Evolutionary conservation across 352 stramenopile species (phyloP).

Genomic region (Pythium guiyangense): DNA sequence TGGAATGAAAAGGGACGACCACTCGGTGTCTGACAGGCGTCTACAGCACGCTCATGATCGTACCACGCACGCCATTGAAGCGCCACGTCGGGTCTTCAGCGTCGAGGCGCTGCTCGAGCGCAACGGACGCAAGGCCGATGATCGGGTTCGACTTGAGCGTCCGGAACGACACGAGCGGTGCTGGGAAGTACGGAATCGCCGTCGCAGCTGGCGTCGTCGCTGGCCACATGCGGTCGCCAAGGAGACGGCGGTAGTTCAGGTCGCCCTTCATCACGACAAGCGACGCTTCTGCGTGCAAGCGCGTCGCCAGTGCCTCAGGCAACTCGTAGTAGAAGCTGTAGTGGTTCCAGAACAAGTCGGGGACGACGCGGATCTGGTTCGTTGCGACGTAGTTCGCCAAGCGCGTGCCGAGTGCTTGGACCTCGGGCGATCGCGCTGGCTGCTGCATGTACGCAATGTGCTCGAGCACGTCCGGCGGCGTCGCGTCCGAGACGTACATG

Average conservation of each 20-base stretch:
- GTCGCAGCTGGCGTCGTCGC: conserved; percentile 77
- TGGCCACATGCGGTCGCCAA: conserved; percentile 92
- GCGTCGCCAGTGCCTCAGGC: conserved; percentile 23
- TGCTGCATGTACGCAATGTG: conserved; percentile 54
- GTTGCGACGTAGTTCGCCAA: conserved; percentile 27
- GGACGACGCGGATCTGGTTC: conserved; percentile 22
- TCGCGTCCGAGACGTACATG: conserved; percentile 82
- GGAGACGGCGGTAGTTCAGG: conserved; percentile 95
- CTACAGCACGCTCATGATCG: too few relatives aligned
- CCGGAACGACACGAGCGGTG: conserved; percentile 62
- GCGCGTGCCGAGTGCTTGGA: conserved; percentile 44
- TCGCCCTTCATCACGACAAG: conserved; percentile 97
- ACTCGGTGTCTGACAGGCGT: too few relatives aligned
- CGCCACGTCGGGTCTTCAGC: conserved; percentile 52
- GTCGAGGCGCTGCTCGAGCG: conserved; percentile 41
- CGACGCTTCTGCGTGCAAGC: conserved; percentile 31
- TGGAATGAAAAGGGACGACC: too few relatives aligned
- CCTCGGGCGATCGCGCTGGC: conserved; percentile 19
- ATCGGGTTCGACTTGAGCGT: conserved; percentile 73
- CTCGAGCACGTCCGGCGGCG: conserved; percentile 44
- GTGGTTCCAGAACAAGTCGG: conserved; percentile 55
- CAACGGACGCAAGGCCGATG: conserved; percentile 37
- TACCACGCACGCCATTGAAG: conserved; percentile 63
- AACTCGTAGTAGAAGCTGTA: conserved; percentile 78
- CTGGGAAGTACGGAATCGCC: conserved; percentile 75